These are phyloP conservation scores for Hapsidospora chrysogenum DNA, from an alignment of 495 filamentous ascomycete species.

Conservation along the genomic window DNA sequence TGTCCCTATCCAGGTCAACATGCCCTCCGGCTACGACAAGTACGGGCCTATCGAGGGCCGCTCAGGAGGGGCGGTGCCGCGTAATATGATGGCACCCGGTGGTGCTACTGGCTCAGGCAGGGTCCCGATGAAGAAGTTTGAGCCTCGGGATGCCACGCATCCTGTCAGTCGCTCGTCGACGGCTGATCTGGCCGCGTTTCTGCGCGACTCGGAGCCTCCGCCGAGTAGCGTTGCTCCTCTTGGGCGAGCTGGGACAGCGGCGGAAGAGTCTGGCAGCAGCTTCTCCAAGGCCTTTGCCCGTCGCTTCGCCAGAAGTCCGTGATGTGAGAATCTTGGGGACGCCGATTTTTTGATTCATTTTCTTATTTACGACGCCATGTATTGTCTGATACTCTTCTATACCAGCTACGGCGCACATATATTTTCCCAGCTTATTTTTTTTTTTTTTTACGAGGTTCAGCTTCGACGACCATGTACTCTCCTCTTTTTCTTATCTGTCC, in stretches of 20 bases:
- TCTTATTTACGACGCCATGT: background rate
- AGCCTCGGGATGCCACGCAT: constrained; percentile 30
- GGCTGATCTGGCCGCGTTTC: constrained; percentile 63
- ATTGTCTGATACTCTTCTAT: too few species aligned
- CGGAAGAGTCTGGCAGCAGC: background rate
- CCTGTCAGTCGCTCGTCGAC: constrained; percentile 28
- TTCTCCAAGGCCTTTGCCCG: constrained; percentile 1
- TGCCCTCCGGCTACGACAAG: constrained; percentile 13
- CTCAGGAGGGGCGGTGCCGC: too few species aligned
- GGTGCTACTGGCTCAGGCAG: constrained; percentile 12
- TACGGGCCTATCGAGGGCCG: constrained; percentile 8
- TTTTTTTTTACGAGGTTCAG: background rate
- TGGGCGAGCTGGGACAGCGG: too few species aligned
- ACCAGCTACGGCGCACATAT: too few species aligned
- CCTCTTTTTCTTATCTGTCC: background rate
- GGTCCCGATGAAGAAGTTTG: constrained; percentile 33
- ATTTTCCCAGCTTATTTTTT: background rate
- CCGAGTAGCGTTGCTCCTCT: constrained; percentile 1
- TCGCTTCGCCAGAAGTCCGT: too few species aligned
- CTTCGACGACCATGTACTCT: background rate
- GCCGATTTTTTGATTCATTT: background rate
- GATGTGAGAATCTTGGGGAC: too few species aligned
- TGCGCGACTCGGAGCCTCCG: constrained; percentile 63
- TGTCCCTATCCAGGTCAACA: constrained; percentile 30
- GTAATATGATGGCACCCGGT: too few species aligned